Evolutionary conservation across 805 yeast genomes (phyloP).

Genomic region (Yamadazyma nakazawae): DNA sequence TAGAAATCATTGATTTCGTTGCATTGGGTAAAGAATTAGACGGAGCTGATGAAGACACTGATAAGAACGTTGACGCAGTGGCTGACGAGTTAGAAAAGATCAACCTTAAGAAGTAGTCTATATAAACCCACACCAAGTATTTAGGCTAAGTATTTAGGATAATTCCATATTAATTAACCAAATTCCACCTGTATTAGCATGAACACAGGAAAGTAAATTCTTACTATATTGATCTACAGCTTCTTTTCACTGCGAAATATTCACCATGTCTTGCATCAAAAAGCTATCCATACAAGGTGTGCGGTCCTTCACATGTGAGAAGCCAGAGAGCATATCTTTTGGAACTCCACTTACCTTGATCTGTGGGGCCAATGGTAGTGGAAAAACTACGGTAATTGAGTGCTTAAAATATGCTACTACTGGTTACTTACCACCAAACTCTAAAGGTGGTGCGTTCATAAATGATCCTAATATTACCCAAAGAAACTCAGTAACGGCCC

Average conservation of each 20-base stretch:
- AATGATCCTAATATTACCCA: slow-evolving; percentile 86
- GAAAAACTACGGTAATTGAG: slow-evolving; percentile 94
- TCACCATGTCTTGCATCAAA: slow-evolving; percentile 37
- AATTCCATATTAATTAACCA: neutral
- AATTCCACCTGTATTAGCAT: neutral
- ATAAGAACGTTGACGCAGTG: slow-evolving; percentile 51
- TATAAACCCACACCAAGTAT: no score
- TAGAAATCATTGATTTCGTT: slow-evolving; percentile 30
- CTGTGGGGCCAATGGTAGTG: slow-evolving; percentile 95
- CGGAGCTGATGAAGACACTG: slow-evolving; percentile 43
- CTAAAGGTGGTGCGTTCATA: slow-evolving; percentile 93
- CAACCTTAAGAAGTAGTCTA: slow-evolving; percentile 13
- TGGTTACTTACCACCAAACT: slow-evolving; percentile 93
- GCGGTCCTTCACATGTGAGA: slow-evolving; percentile 84
- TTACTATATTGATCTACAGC: neutral
- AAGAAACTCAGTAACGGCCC: slow-evolving; percentile 78
- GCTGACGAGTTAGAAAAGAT: slow-evolving; percentile 59
- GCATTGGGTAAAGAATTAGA: slow-evolving; percentile 54
- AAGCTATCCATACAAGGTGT: slow-evolving; percentile 70
- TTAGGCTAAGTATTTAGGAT: neutral
- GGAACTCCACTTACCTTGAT: slow-evolving; percentile 88
- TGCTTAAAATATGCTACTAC: slow-evolving; percentile 92
- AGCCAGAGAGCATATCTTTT: slow-evolving; percentile 82
- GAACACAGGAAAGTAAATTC: neutral
- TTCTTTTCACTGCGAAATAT: slow-evolving; percentile 1